A percentile compares a stretch with the other conserved stretches of the same genome.
These are phyloP conservation scores for Ustilago shanxiensis DNA, from an alignment of 1,284 basidiomycete genomes.

Conservation along the genomic window DNA sequence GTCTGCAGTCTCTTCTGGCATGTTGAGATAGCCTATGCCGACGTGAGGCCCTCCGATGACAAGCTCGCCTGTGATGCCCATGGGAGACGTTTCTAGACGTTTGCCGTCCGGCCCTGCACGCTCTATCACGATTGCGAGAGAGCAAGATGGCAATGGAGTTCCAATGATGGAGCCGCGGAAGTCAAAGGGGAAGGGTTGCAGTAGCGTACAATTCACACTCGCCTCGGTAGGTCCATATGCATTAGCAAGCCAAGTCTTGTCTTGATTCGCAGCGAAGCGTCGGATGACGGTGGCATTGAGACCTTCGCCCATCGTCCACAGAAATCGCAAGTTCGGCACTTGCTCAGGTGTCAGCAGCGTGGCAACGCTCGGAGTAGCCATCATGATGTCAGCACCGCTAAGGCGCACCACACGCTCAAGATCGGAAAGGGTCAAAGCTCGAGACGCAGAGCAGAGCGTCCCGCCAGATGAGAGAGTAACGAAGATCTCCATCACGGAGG, in stretches of 20 bases:
- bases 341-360: conserved; percentile 15
- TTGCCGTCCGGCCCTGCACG: too few species aligned
- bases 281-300: conserved; percentile 24
- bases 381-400: conserved; percentile 35
- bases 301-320: conserved; percentile 44
- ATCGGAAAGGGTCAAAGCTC: conserved; percentile 27
- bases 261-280: conserved; percentile 13
- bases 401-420: conserved; percentile 19
- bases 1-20: conserved; percentile 17
- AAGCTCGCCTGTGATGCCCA: conserved; percentile 29
- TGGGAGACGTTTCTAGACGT: conserved; percentile 4
- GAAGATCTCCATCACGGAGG: conserved; percentile 41
- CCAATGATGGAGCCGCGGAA: conserved; percentile 34
- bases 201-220: conserved; percentile 35
- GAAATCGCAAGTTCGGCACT: conserved; percentile 16
- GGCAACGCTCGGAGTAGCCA: conserved; percentile 40
- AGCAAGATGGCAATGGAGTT: conserved; percentile 21
- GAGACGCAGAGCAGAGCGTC: conserved; percentile 27
- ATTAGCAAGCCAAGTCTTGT: conserved; percentile 18
- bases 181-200: conserved; percentile 22
- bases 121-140: conserved; percentile 17
- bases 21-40: conserved; percentile 27
- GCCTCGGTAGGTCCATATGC: conserved; percentile 40
- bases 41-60: conserved; percentile 34
- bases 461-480: conserved; percentile 23